A percentile compares a stretch with the other conserved stretches of the same genome.
Conservation (phyloP, 345 rosid species). For the Erucastrum elatum region DNA sequence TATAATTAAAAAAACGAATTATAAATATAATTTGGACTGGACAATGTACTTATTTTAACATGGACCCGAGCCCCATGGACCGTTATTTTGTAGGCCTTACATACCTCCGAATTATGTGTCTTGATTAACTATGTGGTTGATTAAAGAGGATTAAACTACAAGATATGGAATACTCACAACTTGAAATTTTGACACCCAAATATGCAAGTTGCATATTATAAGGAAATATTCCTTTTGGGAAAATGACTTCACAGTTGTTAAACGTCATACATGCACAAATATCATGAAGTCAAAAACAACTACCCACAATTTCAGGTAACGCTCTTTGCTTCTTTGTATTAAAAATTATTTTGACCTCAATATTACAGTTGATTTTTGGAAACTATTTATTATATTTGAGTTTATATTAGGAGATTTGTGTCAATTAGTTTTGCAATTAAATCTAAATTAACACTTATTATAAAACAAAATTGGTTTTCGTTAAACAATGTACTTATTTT, state of each 20-base stretch:
- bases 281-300: neutral
- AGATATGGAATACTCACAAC: neutral
- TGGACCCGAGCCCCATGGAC: neutral
- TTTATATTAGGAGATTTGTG: neutral
- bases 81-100: neutral
- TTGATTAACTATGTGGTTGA: neutral
- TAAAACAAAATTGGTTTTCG: neutral
- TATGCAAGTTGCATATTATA: conserved; percentile 13
- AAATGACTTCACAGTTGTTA: conserved; percentile 3
- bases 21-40: neutral
- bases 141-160: neutral
- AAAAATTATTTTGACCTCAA: neutral
- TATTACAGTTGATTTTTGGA: neutral
- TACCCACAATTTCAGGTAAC: neutral
- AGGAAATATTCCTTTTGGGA: conserved; percentile 12
- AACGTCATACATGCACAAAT: conserved; percentile 1
- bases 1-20: neutral
- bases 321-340: too few species aligned
- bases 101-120: neutral
- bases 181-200: conserved; percentile 2
- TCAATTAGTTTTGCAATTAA: neutral
- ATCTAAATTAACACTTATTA: neutral
- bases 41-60: neutral
- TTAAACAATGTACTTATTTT: neutral
- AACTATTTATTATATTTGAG: neutral